Evolutionary conservation across 371 early-diverging fungal species (phyloP).

Genomic region (Synchytrium microbalum): DNA sequence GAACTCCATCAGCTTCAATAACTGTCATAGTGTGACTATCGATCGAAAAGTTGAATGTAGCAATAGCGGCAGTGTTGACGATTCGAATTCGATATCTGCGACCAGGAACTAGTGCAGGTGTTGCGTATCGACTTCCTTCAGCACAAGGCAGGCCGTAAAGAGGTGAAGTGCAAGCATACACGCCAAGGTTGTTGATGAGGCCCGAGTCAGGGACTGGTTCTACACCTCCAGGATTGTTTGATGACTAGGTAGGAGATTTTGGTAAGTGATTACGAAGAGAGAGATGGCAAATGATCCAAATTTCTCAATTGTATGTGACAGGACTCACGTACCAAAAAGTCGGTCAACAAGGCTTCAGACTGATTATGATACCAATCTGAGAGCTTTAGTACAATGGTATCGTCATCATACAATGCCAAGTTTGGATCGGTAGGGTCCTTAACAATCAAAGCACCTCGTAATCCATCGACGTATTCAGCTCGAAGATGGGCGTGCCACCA

Average conservation of each 20-base stretch:
- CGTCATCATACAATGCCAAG: conserved; percentile 31
- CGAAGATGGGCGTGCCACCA: background rate
- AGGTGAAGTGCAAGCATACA: conserved; percentile 30
- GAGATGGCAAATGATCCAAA: conserved; percentile 21
- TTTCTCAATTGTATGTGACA: background rate
- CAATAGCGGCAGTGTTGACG: conserved; percentile 64
- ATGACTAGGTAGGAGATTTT: conserved; percentile 38
- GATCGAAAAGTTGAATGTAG: conserved; percentile 64
- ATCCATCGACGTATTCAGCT: conserved; percentile 71
- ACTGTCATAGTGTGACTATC: conserved; percentile 66
- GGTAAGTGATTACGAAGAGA: too few relatives aligned
- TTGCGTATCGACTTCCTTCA: background rate
- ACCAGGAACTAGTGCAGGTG: conserved; percentile 21
- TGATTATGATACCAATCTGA: background rate
- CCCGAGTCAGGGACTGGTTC: conserved; percentile 44
- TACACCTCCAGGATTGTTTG: conserved; percentile 47
- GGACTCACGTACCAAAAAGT: background rate
- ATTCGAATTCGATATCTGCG: conserved; percentile 71
- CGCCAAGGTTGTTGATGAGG: conserved; percentile 20
- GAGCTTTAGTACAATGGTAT: conserved; percentile 7
- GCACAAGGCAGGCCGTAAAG: background rate
- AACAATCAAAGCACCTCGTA: conserved; percentile 65
- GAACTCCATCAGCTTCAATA: conserved; percentile 73
- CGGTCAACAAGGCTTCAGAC: background rate
- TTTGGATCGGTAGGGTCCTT: conserved; percentile 28